These are phyloP conservation scores for Ophiostoma pallidulum DNA, from an alignment of 2,329 filamentous ascomycete species.

Conservation along the genomic window DNA sequence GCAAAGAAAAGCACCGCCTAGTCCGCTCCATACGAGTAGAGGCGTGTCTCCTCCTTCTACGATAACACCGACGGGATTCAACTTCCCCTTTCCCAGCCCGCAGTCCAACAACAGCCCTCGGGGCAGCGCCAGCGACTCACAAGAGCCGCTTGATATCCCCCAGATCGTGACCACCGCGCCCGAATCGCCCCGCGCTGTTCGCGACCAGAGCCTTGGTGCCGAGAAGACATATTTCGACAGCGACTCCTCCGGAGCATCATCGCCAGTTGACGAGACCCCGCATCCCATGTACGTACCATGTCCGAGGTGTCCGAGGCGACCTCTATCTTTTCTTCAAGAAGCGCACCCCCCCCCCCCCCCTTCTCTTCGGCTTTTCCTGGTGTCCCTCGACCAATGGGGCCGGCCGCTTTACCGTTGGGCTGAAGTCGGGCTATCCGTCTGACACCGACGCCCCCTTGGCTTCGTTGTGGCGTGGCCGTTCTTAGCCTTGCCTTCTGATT, in stretches of 20 bases:
- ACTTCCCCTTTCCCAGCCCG: conserved; percentile 23
- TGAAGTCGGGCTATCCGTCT: conserved; percentile 5
- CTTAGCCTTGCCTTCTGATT: neutral
- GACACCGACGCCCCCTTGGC: neutral
- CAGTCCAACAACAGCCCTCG: neutral
- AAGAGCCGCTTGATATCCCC: conserved; percentile 22
- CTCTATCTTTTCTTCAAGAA: neutral
- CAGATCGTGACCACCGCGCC: conserved; percentile 25
- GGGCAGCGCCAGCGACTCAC: neutral
- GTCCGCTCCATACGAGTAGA: conserved; percentile 38
- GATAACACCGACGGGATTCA: conserved; percentile 31
- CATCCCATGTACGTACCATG: conserved; percentile 23
- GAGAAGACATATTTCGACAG: conserved; percentile 30
- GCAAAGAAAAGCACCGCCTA: conserved; percentile 37
- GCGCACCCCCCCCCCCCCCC: too few relatives aligned
- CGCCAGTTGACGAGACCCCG: conserved; percentile 23
- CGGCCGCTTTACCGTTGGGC: neutral
- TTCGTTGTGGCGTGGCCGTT: neutral
- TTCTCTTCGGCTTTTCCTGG: neutral
- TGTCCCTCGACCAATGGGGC: neutral
- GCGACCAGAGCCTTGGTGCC: conserved; percentile 14
- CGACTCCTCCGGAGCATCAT: conserved; percentile 27
- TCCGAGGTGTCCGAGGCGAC: neutral
- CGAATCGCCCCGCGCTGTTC: conserved; percentile 19
- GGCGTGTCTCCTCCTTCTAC: conserved; percentile 34